Conservation (phyloP, 495 filamentous ascomycete species). For the Ramalina intermedia region DNA sequence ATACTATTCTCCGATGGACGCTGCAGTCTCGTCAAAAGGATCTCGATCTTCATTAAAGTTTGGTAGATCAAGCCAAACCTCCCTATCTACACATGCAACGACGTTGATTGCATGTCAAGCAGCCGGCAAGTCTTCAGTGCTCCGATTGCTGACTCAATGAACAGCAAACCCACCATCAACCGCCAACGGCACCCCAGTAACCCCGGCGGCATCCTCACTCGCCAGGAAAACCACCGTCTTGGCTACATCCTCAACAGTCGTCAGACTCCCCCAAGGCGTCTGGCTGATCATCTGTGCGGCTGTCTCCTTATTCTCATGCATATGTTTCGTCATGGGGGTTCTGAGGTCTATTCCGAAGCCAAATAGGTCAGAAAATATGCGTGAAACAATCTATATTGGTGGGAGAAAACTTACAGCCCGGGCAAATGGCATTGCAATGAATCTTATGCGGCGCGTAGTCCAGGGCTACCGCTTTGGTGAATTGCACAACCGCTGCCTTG, state of each 20-base stretch:
- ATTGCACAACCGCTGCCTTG: slow-evolving; percentile 35
- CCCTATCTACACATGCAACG: too few relatives aligned
- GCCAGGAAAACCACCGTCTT: slow-evolving; percentile 34
- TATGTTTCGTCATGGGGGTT: neutral
- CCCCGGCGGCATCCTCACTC: slow-evolving; percentile 30
- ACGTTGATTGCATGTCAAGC: too few relatives aligned
- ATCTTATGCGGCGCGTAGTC: slow-evolving; percentile 37
- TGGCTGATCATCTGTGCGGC: neutral
- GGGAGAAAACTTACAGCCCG: slow-evolving; percentile 30
- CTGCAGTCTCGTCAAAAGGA: too few relatives aligned
- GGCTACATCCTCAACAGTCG: slow-evolving; percentile 26
- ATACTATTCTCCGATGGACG: too few relatives aligned
- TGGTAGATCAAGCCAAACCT: too few relatives aligned
- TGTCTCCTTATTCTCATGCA: neutral
- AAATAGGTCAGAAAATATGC: too few relatives aligned
- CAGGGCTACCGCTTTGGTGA: slow-evolving; percentile 35
- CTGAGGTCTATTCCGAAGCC: too few relatives aligned
- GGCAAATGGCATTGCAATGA: slow-evolving; percentile 39
- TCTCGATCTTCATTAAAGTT: too few relatives aligned
- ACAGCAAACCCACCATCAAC: slow-evolving; percentile 34
- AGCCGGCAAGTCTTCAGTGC: too few relatives aligned
- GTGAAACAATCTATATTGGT: too few relatives aligned
- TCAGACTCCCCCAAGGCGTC: slow-evolving; percentile 3
- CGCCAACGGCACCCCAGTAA: slow-evolving; percentile 28
- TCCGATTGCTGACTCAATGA: too few relatives aligned